Evolutionary conservation across 2,329 filamentous ascomycete species (phyloP).

Genomic region (Didymella pomorum): DNA sequence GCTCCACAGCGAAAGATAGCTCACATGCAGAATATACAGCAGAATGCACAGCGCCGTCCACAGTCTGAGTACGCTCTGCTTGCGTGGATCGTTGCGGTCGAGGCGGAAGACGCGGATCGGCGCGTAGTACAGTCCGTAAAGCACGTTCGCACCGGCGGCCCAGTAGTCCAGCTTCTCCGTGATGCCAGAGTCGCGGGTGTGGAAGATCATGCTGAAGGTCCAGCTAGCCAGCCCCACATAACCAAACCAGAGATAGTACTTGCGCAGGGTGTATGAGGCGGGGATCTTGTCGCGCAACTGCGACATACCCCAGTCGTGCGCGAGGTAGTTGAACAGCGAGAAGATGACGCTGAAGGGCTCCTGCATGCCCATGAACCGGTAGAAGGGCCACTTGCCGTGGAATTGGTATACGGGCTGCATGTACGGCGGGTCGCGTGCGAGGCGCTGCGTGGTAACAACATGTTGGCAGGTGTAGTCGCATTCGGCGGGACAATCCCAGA

Average conservation of each 20-base stretch:
- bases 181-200: conserved; percentile 81
- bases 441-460: conserved; percentile 78
- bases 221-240: conserved; percentile 84
- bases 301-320: conserved; percentile 79
- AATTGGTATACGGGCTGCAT: conserved; percentile 81
- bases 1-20: conserved; percentile 81
- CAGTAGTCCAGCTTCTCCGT: conserved; percentile 99
- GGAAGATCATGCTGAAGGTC: conserved; percentile 90
- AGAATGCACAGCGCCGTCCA: conserved; percentile 79
- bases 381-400: conserved; percentile 98
- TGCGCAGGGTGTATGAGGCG: conserved; percentile 74
- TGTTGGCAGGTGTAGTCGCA: conserved; percentile 99
- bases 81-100: conserved; percentile 64
- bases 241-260: conserved; percentile 82
- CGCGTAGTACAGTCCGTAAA: conserved; percentile 91
- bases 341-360: conserved; percentile 95
- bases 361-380: conserved; percentile 88
- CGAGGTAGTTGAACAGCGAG: conserved; percentile 87
- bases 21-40: conserved; percentile 79
- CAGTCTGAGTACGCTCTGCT: conserved; percentile 66
- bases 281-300: conserved; percentile 77
- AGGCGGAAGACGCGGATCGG: conserved; percentile 83
- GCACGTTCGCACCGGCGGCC: conserved; percentile 84
- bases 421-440: conserved; percentile 70
- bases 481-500: conserved; percentile 92